Evolutionary conservation across 2,329 filamentous ascomycete species (phyloP), one percentile per base, ranked within the genome.

Genomic region (Fonsecaea multimorphosa): DNA sequence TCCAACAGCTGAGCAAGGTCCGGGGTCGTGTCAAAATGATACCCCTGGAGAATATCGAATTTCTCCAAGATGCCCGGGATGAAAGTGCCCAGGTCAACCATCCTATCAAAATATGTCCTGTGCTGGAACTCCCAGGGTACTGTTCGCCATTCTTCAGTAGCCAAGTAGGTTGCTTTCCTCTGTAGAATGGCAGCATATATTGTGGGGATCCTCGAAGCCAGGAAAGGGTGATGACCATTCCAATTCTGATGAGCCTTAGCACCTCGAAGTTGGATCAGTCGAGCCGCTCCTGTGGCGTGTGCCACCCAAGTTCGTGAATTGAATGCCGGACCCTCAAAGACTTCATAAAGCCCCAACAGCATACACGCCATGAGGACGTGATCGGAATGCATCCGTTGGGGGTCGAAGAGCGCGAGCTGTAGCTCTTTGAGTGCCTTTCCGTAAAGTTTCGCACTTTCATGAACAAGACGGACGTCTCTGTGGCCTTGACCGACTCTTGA

Each of bases 331-430:
- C 67, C 65, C 61, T 72, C 69, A 44, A 71, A 67, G 11, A 68
- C 67, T 63, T 76, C 75, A 59, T 79, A 80, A 49, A 78, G 71
- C 19, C 73, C 71, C 1, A 79, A 64, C 7, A 75, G 71, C 72
- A 78, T 72, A 60, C 77, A 78, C 7, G 76, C 74, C 19, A 76
- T 76, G 7, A 79, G 71, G 0, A 75, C 77, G 46, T 77, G 76
- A 57, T 79, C 74, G 31, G 73, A 72, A 59, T 73, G 73, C 72
- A 76, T 75, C 24, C 75, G 64, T 2, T 66, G 60, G 1, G 69
- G 70, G 66, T 76, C 69, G 68, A 72, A 75, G 1, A 79, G 68
- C 1, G 78, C 77, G 19, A 70, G 72, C 58, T 78, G 77, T 24
- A 79, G 68, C 49, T 79, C 73, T 40, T 72, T 75, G 5, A 80